Base-by-base conservation (phyloP, 345 rosid genomes). In the Leavenworthia alabamica region DNA sequence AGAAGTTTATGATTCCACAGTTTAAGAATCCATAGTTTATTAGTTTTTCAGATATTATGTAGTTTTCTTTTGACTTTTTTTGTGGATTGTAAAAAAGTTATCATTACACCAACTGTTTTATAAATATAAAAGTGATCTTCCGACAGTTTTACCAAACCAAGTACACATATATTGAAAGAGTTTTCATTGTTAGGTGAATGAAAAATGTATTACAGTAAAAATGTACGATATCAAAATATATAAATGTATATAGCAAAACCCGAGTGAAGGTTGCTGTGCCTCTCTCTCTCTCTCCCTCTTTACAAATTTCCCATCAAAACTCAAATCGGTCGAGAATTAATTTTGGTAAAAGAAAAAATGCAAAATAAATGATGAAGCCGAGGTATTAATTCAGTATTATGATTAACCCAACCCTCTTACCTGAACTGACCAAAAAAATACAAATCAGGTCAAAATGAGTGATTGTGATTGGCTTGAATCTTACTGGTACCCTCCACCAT, bases 401-500 rank as follows among this genome's bases (percentile, higher is more conserved):
- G 45, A 65, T 26, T 14, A 44, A 44, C 15, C 62, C 43, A 23
- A 14, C 62, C 61, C 16, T 27, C 61, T 54, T 54, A 65, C 28
- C 45, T 43, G 29, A 32, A 32, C 44, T 19, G 36, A 43, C 45
- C 61, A 53, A 42, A 20, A 64, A 35, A 11, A 22, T 32, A 64
- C 62, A 64, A 4, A 54, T 43, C 60, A 63, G 32, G 50, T 64
- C 44, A 35, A 40, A 5, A 40, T 63, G 50, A 16, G 42, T 52
- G 22, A 44, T 13, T 9, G 2, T 16, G 47, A n/a, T 56, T 35
- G 36, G 50, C 42, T 49, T 0, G 3, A 35, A 40, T 44, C 60
- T 88, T 82, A 90, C 63, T 78, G 66, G 41, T 86, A 84, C 45
- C 96, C 84, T 32, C 62, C 63, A 23, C 91, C 88, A 50, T 90